Percentiles rank a stretch among this genome's conserved stretches.
Evolutionary conservation across 2,329 filamentous ascomycete species (phyloP).

Genomic region (Clonostachys sp.): DNA sequence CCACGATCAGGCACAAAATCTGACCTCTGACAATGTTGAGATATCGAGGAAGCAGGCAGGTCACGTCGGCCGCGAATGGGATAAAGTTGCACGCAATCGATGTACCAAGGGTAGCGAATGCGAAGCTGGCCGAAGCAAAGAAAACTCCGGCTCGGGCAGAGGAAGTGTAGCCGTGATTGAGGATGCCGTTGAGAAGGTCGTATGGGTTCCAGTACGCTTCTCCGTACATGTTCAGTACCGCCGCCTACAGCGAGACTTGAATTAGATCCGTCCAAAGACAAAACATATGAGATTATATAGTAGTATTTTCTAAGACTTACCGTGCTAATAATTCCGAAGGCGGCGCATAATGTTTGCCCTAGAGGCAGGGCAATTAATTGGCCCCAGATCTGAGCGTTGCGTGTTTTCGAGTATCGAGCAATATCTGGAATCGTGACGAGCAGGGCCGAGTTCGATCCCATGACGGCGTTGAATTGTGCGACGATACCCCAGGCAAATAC

Average conservation of each 20-base stretch:
- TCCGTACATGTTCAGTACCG: no score
- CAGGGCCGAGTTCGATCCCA: not conserved
- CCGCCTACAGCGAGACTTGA: no score
- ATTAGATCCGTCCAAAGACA: no score
- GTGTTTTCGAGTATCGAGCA: not conserved
- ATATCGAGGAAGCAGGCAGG: slow-evolving; percentile 43
- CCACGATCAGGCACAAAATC: slow-evolving; percentile 17
- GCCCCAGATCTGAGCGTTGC: not conserved
- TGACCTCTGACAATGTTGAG: slow-evolving; percentile 54
- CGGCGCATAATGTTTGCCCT: not conserved
- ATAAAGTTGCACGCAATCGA: not conserved
- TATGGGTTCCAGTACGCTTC: no score
- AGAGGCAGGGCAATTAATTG: not conserved
- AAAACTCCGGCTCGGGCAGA: no score
- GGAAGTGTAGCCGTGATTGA: no score
- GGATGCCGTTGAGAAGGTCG: no score
- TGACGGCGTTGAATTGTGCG: not conserved
- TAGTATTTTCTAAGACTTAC: no score
- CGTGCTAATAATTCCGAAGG: not conserved
- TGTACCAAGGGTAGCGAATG: no score
- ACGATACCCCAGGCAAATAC: not conserved
- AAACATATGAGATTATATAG: no score
- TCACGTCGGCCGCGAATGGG: slow-evolving; percentile 10
- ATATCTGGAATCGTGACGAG: not conserved
- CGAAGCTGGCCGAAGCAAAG: no score